Evolutionary conservation across 805 yeast species (phyloP).

Genomic region (Ogataea nonfermentans): DNA sequence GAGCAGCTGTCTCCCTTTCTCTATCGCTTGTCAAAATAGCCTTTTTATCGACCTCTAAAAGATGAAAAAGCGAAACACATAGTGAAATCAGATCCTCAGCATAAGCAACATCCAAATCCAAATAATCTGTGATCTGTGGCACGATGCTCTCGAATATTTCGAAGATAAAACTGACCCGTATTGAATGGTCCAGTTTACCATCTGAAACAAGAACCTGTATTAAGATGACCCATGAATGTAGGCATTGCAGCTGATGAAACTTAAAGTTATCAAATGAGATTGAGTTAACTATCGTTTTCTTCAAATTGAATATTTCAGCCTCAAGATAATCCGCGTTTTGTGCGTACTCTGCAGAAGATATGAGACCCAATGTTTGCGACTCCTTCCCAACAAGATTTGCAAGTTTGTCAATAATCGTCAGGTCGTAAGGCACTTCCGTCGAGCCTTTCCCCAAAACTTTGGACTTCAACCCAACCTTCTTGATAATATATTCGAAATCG

Average conservation of each 20-base stretch:
- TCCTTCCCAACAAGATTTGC: slow-evolving; percentile 28
- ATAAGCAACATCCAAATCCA: slow-evolving; percentile 60
- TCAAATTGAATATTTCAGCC: slow-evolving; percentile 29
- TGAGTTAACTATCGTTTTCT: slow-evolving; percentile 43
- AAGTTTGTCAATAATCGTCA: slow-evolving; percentile 38
- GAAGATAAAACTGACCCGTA: slow-evolving; percentile 62
- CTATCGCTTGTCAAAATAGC: slow-evolving; percentile 25
- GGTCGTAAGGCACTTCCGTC: slow-evolving; percentile 39
- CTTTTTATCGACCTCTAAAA: slow-evolving; percentile 48
- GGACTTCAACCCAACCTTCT: slow-evolving; percentile 35
- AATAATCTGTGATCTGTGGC: slow-evolving; percentile 74
- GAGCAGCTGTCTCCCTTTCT: slow-evolving; percentile 33
- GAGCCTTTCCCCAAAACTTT: slow-evolving; percentile 15
- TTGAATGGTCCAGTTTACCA: slow-evolving; percentile 44
- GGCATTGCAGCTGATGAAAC: slow-evolving; percentile 53
- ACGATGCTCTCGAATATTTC: slow-evolving; percentile 74
- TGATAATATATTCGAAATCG: slow-evolving; percentile 42
- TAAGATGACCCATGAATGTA: slow-evolving; percentile 82
- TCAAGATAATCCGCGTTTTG: slow-evolving; percentile 21
- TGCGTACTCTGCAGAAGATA: slow-evolving; percentile 13
- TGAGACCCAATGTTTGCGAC: slow-evolving; percentile 28
- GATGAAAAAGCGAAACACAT: slow-evolving; percentile 65
- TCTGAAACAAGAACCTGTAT: slow-evolving; percentile 72
- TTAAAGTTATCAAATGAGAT: slow-evolving; percentile 47
- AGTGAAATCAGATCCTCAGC: slow-evolving; percentile 77